Evolutionary conservation across 305 asterid genomes (phyloP).

Genomic region (Ilex paraguariensis): DNA sequence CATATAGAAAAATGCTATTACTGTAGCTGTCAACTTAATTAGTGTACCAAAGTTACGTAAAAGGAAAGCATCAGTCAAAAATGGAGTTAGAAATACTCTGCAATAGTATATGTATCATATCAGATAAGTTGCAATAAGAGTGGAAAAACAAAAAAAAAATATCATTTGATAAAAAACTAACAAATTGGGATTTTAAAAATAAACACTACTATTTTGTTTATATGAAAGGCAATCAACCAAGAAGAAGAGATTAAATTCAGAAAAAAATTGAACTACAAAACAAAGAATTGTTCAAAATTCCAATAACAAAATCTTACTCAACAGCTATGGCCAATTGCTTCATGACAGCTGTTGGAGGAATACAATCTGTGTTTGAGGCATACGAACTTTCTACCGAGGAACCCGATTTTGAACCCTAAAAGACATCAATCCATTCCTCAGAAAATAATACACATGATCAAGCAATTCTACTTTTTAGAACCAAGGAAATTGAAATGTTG

Average conservation of each 20-base stretch:
- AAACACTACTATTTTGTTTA: not conserved
- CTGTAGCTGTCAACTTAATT: not conserved
- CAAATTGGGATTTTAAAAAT: not conserved
- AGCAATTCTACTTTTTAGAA: slow-evolving; percentile 20
- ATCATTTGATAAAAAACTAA: not conserved
- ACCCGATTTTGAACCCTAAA: slow-evolving; percentile 56
- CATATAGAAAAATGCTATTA: no score
- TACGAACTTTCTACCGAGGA: slow-evolving; percentile 40
- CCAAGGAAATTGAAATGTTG: slow-evolving; percentile 7
- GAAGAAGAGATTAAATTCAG: not conserved
- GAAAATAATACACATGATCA: slow-evolving; percentile 9
- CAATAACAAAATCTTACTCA: slow-evolving; percentile 59
- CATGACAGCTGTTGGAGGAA: slow-evolving; percentile 62
- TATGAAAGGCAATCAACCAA: not conserved
- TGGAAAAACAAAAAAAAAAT: not conserved
- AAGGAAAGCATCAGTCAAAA: no score
- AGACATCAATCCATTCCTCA: slow-evolving; percentile 14
- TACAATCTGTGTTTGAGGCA: slow-evolving; percentile 41
- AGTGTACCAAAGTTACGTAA: not conserved
- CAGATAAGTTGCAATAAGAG: not conserved
- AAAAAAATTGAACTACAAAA: not conserved
- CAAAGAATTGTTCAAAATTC: not conserved
- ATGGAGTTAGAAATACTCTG: not conserved
- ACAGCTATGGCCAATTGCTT: slow-evolving; percentile 88
- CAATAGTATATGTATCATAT: not conserved